Base-by-base conservation (phyloP, 345 rosid species). In the Camelina sativa region DNA sequence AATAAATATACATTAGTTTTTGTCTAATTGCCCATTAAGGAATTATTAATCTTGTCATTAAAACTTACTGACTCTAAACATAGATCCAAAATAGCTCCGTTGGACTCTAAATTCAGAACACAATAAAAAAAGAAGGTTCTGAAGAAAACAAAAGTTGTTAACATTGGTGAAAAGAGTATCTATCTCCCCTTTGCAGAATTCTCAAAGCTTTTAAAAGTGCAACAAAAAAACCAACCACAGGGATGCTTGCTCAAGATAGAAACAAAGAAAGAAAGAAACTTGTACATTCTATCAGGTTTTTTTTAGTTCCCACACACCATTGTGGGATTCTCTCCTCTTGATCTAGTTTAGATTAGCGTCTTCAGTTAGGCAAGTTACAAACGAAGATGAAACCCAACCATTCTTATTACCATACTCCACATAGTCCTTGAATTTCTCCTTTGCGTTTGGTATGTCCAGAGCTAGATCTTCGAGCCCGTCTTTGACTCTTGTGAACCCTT, bases 391-490 rank as follows among this genome's bases (percentile, higher is more conserved):
- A n/a, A 91, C 90, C 97, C 97, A 92, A 10, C 91, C 96, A 76
- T 84, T 80, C 77, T 75, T 79, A 81, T 80, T 85, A 16, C 91
- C 97, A 80, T 78, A 20, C 62, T 87, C 88, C 16, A 72, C 80
- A 38, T 87, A 92, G 85, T 76, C 85, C 51, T 60, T 65, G 76
- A 85, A 92, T 68, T 92, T 92, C 79, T 90, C 91, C 75, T 82
- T 82, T 3, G 96, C 97, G 53, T 88, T 86, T 2, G 97, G 97
- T 61, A 92, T 87, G 80, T 92, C 97, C 0, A 92, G 86, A 57
- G 96, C 96, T 67, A 92, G 79, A 77, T 92, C 94, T 11, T 92
- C 94, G 0, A 92, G 88, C 11, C 94, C 92, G 17, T 92, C 97
- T 74, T 82, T 87, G 67, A 92, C 83, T 65, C 96, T 83, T 44